Evolutionary conservation across 2,329 filamentous ascomycete genomes (phyloP), one percentile per base, ranked within the genome.

Genomic region (Tothia fuscella): DNA sequence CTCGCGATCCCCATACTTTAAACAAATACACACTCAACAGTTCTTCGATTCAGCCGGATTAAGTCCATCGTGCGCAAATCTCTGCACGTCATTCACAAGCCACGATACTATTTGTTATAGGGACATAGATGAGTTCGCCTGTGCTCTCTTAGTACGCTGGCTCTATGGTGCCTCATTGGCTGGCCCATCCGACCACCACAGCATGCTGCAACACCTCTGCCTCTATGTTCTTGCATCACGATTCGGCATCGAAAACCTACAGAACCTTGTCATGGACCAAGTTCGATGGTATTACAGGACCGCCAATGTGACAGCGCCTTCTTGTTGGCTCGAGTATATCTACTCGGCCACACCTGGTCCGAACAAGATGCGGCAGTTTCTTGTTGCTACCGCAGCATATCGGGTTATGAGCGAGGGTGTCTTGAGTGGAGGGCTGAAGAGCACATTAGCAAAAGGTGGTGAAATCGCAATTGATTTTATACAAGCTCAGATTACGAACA

Each of bases 291-390:
- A 60, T 50, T 60, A 60, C 50, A 46, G 45, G 22, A 29, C 26
- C 20, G 42, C 50, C 32, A 49, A 51, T 43, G 53, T 59, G 53
- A 59, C 57, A 12, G 56, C 57, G 13, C 51, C 57, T 2, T 47
- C 57, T 13, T 60, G 56, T 47, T 53, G 57, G 22, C 49, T 60
- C 26, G 56, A 60, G 43, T 60, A 59, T 50, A 51, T 60, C 35
- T 59, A 58, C 51, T 47, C 48, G 16, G 50, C 46, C 47, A 56
- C 54, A 3, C 21, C 38, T 10, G 24, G 28, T 12, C 46, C 53
- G 6, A 53, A 54, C 41, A 43, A 32, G 13, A 54, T 60, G 57
- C 52, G 55, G 29, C 46, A 42, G 31, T 60, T 60, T 48, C 51
- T 60, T 25, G 41, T 54, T 20, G 36, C 44, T 17, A 58, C 55